These are phyloP conservation scores for Ascobolus immersus DNA, from an alignment of 495 filamentous ascomycete genomes.

Conservation along the genomic window DNA sequence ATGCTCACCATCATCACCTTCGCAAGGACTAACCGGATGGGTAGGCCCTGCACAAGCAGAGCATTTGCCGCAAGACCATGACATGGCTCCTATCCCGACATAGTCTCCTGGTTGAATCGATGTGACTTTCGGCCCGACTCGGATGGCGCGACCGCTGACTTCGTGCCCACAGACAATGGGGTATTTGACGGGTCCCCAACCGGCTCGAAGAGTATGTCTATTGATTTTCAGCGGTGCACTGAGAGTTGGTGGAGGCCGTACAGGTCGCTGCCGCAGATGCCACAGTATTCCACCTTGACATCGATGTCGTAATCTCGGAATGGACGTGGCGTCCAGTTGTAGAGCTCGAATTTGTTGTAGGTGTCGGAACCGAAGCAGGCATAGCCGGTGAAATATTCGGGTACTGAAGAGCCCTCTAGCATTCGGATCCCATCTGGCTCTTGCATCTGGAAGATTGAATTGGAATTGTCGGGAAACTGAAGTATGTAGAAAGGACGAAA, in stretches of 20 bases:
- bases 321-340: constrained; percentile 30
- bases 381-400: too few species aligned
- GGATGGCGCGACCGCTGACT: constrained; percentile 4
- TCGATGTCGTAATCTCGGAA: constrained; percentile 34
- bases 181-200: constrained; percentile 9
- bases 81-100: constrained; percentile 10
- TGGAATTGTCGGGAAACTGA: too few species aligned
- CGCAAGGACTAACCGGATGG: too few species aligned
- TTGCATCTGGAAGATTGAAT: too few species aligned
- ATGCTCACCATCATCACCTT: constrained; percentile 5
- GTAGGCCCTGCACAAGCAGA: constrained; percentile 6
- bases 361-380: too few species aligned
- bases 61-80: constrained; percentile 12
- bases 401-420: too few species aligned
- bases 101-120: constrained; percentile 4
- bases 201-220: constrained; percentile 9
- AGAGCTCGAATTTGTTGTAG: too few species aligned
- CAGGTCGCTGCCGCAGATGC: constrained; percentile 30
- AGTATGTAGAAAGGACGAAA: too few species aligned
- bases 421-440: too few species aligned
- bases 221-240: neutral
- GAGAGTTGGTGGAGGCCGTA: neutral
- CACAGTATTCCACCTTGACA: constrained; percentile 29
- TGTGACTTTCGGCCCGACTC: constrained; percentile 7
- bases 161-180: constrained; percentile 9